Conservation (phyloP, 164 flowering plant species). For the Sedum album region DNA sequence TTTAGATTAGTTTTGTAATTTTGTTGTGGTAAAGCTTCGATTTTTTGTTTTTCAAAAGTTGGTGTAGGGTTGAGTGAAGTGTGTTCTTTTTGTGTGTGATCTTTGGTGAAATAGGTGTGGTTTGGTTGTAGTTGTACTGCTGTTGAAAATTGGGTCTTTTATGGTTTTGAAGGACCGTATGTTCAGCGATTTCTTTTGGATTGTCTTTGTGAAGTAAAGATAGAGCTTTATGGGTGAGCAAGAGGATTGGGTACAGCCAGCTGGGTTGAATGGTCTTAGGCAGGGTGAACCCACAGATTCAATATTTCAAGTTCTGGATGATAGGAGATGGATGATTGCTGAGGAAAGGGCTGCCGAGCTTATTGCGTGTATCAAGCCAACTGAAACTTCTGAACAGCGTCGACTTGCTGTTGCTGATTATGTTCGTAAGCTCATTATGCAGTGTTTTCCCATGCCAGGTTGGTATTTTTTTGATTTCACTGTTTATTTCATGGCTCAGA, state of each 20-base stretch:
- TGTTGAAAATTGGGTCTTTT: background rate
- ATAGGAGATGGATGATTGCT: constrained; percentile 67
- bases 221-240: constrained; percentile 72
- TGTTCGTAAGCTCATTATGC: constrained; percentile 69
- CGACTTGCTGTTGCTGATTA: constrained; percentile 89
- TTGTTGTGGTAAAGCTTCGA: background rate
- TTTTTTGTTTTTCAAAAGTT: background rate
- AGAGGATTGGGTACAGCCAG: constrained; percentile 69
- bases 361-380: constrained; percentile 88
- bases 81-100: background rate
- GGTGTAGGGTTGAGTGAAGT: background rate
- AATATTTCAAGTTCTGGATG: constrained; percentile 49
- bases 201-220: constrained; percentile 10
- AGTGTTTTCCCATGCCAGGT: constrained; percentile 94
- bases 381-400: constrained; percentile 64
- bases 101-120: background rate
- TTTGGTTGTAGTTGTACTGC: background rate
- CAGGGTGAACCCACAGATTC: constrained; percentile 41
- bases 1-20: background rate
- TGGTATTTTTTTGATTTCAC: background rate
- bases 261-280: constrained; percentile 80
- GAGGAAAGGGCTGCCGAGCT: constrained; percentile 90
- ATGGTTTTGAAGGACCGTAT: background rate
- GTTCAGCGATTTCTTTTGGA: constrained; percentile 10
- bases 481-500: background rate